Evolutionary conservation across 208 protist genomes (phyloP), one percentile per base, ranked within the genome.

Genomic region (Lotmaria passim): DNA sequence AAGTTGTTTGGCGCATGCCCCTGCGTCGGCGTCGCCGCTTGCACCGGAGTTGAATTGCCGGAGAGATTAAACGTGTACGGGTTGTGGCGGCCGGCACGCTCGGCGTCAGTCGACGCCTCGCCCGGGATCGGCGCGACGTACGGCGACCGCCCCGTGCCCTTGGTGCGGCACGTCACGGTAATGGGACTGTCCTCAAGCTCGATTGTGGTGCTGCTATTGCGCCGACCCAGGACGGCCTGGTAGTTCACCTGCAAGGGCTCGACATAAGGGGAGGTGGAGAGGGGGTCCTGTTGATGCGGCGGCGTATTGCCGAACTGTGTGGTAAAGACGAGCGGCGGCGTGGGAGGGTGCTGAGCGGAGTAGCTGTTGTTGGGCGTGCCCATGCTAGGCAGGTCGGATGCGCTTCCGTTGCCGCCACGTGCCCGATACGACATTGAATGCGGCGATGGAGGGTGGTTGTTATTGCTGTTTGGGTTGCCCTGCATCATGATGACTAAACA

Each of bases 181-280:
- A 90, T 82, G 14, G 85, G 85, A 33, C 80, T 90, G 52, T 90
- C 79, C 64, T 81, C 79, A 2, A 81, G 33, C 57, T 79, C 61
- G 24, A 82, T 65, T 31, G 63, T 23, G 21, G 77, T 79, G 55
- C 60, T 48, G 57, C 81, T 86, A 53, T 73, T 63, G 69, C 65
- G 64, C 51, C 78, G 64, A 4, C 68, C 63, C 7, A 79, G 66
- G 3, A 73, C 50, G 5, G 65, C 41, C 48, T 73, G 71, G 63
- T 79, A 75, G 51, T 73, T 83, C 48, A 76, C 57, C 62, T 81
- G 79, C 52, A 73, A 75, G 15, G 68, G 74, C 46, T 81, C 75
- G 44, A 69, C 23, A 17, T 64, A 66, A 6, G 71, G 69, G 28
- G 79, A 81, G 14, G 33, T 61, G 14, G 52, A 21, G 56, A 74